phyloP scores from a whole-genome alignment of 2,329 filamentous ascomycete species.

The Knufia petricola region DNA sequence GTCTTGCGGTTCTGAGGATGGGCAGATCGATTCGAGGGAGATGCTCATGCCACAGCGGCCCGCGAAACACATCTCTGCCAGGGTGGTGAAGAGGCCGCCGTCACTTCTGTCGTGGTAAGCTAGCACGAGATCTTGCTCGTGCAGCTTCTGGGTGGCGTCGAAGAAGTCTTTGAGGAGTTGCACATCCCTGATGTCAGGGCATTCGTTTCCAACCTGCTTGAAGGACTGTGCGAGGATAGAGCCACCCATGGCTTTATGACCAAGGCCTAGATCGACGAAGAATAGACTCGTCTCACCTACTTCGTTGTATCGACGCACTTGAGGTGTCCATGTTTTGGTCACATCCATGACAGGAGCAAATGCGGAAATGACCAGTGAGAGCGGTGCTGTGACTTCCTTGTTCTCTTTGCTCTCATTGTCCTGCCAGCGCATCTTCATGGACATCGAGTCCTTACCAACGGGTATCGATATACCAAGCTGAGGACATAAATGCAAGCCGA shows the following conservation, averaged over 20 bases:
- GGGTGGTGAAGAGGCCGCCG: conserved; percentile 79
- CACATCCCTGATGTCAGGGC: conserved; percentile 75
- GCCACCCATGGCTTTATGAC: conserved; percentile 73
- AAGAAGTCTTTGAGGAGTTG: conserved; percentile 82
- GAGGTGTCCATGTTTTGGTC: conserved; percentile 84
- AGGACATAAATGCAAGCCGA: conserved; percentile 86
- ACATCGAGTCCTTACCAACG: conserved; percentile 96
- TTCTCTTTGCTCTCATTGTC: conserved; percentile 55
- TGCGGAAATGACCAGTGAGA: conserved; percentile 83
- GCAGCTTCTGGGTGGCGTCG: conserved; percentile 65
- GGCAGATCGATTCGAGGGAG: conserved; percentile 60
- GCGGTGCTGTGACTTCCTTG: conserved; percentile 83
- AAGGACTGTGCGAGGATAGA: conserved; percentile 87
- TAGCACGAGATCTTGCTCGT: conserved; percentile 63
- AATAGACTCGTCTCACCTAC: conserved; percentile 82
- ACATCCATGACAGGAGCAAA: conserved; percentile 78
- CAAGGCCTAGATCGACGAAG: conserved; percentile 80
- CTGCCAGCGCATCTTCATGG: conserved; percentile 96
- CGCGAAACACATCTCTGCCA: conserved; percentile 97
- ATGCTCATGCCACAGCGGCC: conserved; percentile 82
- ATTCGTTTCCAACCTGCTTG: conserved; percentile 71
- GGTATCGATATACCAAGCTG: conserved; percentile 86
- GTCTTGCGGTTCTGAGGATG: conserved; percentile 52
- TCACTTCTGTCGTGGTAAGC: conserved; percentile 94
- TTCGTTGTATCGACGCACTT: conserved; percentile 71